Percentiles rank a stretch among this genome's conserved stretches.
phyloP scores from a whole-genome alignment of 2,329 filamentous ascomycete species.

The Alternaria sp. region DNA sequence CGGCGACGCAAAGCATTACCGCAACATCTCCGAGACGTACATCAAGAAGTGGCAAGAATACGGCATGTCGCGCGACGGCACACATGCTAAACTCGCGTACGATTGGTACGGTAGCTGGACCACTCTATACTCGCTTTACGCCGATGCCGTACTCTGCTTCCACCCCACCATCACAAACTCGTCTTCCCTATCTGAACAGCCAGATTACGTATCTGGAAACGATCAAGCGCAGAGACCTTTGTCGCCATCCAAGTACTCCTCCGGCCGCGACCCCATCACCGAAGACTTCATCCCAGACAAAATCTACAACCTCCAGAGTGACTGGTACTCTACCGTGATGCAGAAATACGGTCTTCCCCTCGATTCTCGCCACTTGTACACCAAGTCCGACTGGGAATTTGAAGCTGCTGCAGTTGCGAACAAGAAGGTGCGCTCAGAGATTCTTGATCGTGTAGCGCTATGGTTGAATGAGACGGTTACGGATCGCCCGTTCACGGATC shows the following conservation, averaged over 20 bases:
- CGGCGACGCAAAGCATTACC: constrained; percentile 65
- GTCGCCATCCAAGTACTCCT: constrained; percentile 10
- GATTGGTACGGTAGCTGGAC: constrained; percentile 83
- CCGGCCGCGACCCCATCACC: constrained; percentile 36
- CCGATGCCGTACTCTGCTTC: constrained; percentile 81
- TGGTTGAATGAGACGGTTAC: constrained; percentile 85
- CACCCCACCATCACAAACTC: constrained; percentile 62
- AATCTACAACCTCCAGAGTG: constrained; percentile 79
- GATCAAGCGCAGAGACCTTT: constrained; percentile 29
- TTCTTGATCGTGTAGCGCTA: constrained; percentile 73
- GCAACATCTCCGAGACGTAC: constrained; percentile 69
- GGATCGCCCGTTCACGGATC: constrained; percentile 79
- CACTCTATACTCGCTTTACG: constrained; percentile 84
- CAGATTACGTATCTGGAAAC: constrained; percentile 12
- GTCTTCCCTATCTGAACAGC: constrained; percentile 11
- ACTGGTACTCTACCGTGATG: constrained; percentile 80
- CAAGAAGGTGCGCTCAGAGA: constrained; percentile 70
- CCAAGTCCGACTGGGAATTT: constrained; percentile 92
- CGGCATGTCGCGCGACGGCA: constrained; percentile 71
- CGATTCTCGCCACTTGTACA: constrained; percentile 81
- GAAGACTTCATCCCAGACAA: constrained; percentile 72
- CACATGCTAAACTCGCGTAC: constrained; percentile 81
- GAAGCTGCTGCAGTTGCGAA: constrained; percentile 82
- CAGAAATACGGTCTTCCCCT: constrained; percentile 84
- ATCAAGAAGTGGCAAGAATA: constrained; percentile 74